Evolutionary conservation across 23 red algal genomes (phyloP), one percentile per base, ranked within the genome.

Genomic region (Gracilaria vermiculophylla): DNA sequence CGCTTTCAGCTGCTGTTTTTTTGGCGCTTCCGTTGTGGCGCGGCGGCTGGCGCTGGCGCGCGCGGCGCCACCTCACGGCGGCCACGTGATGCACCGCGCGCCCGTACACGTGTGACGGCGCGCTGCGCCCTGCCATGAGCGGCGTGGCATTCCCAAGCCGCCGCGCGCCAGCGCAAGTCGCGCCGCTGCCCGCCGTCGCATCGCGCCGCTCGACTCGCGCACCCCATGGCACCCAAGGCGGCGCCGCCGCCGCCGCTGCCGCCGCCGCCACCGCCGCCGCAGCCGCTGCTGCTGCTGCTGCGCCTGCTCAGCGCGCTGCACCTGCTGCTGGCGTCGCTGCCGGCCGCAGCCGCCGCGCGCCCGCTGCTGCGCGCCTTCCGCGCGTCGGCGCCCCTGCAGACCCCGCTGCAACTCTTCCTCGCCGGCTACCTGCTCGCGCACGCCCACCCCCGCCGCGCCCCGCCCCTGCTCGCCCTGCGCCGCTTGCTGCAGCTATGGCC

Each of bases 1-100:
- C 83, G 83, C 67, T 87, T 87, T 87, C 83, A 87, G 16, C 1
- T 7, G 4, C 0, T 29, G 5, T 1, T 29, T 69, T 41, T 69
- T 69, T 69, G n/a, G n/a, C n/a, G n/a, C n/a, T n/a, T n/a, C n/a
- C n/a, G n/a, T n/a, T n/a, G n/a, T n/a, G n/a, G n/a, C n/a, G n/a
- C n/a, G n/a, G n/a, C n/a, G n/a, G n/a, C n/a, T n/a, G n/a, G 56
- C 5, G 56, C 19, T 61, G 9, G 19, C 64, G 20, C 19, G 9
- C 64, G 64, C 37, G 20, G 40, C 37, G 64, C 27, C 64, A 69
- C 64, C 14, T 40, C 14, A 41, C 64, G 34, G 4, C 16, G 27
- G 2, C 3, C 61, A 14, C 7, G 27, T 3, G 5, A 32, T n/a
- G 64, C 64, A 42, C 14, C 61, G 16, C 34, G 61, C 27, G 5